Evolutionary conservation across 2,329 filamentous ascomycete species (phyloP).

Genomic region (Trichothecium sympodiale): DNA sequence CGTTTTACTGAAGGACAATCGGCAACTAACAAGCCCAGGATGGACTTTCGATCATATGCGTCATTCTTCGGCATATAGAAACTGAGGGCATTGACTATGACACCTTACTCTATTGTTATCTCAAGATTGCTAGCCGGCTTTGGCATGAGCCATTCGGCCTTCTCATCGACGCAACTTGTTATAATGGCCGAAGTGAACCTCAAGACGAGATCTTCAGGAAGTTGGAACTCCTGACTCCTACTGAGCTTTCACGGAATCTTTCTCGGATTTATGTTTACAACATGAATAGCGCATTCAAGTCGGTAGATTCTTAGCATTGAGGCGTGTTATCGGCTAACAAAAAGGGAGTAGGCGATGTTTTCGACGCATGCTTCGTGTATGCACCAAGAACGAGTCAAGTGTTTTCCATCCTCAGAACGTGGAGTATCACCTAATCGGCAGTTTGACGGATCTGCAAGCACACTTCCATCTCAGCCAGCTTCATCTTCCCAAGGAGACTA

Average conservation of each 20-base stretch:
- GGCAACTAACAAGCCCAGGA: slow-evolving; percentile 29
- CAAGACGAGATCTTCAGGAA: slow-evolving; percentile 55
- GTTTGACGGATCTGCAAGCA: slow-evolving; percentile 50
- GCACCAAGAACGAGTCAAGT: slow-evolving; percentile 47
- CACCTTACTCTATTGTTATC: slow-evolving; percentile 54
- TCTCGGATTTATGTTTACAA: slow-evolving; percentile 59
- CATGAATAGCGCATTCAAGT: slow-evolving; percentile 61
- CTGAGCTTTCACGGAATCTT: slow-evolving; percentile 48
- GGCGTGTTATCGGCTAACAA: not conserved
- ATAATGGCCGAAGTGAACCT: slow-evolving; percentile 55
- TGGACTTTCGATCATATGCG: slow-evolving; percentile 56
- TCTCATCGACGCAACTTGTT: slow-evolving; percentile 59
- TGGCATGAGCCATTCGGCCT: slow-evolving; percentile 61
- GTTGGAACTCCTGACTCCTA: slow-evolving; percentile 50
- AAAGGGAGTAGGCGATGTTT: slow-evolving; percentile 41
- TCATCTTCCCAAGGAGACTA: slow-evolving; percentile 58
- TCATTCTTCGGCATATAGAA: slow-evolving; percentile 58
- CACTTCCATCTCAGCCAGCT: slow-evolving; percentile 58
- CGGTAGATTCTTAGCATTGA: slow-evolving; percentile 9
- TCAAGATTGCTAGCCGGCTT: slow-evolving; percentile 60
- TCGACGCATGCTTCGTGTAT: slow-evolving; percentile 49
- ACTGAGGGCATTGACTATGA: slow-evolving; percentile 55
- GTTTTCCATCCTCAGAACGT: slow-evolving; percentile 54
- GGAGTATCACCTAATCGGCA: slow-evolving; percentile 55
- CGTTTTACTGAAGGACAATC: not conserved